Conservation (phyloP, 2,329 filamentous ascomycete species). For the Scytalidium sp. region DNA sequence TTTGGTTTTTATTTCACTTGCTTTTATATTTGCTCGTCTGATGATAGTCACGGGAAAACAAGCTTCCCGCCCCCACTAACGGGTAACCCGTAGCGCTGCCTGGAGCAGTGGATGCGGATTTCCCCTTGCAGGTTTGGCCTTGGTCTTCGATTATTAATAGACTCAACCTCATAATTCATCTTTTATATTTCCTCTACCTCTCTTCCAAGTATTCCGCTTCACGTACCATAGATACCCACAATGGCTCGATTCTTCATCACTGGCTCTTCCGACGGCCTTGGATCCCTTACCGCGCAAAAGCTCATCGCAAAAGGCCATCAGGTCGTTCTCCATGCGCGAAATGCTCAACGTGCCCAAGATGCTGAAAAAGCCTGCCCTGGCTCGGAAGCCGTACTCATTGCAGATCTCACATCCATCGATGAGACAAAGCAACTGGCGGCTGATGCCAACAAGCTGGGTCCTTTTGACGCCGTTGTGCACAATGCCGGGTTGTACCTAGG, state of each 20-base stretch:
- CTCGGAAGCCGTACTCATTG: conserved; percentile 48
- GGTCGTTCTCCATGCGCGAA: conserved; percentile 56
- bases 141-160: too few species aligned
- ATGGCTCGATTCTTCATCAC: conserved; percentile 35
- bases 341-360: conserved; percentile 47
- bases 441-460: conserved; percentile 44
- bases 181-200: too few species aligned
- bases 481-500: conserved; percentile 52
- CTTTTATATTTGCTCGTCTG: too few species aligned
- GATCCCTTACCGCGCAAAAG: conserved; percentile 7
- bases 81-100: too few species aligned
- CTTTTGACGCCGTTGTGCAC: conserved; percentile 55
- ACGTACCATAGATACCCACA: too few species aligned
- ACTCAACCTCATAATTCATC: too few species aligned
- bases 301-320: conserved; percentile 50
- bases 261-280: conserved; percentile 33
- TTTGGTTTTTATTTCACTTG: too few species aligned
- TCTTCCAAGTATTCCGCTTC: too few species aligned
- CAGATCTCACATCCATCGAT: conserved; percentile 48
- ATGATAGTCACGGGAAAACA: too few species aligned
- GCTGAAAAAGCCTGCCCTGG: conserved; percentile 44
- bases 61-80: too few species aligned
- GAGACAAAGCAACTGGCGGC: conserved; percentile 49
- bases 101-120: too few species aligned
- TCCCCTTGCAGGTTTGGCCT: too few species aligned